Conservation (phyloP, 2,329 filamentous ascomycete species). For the Fusarium clavum region DNA sequence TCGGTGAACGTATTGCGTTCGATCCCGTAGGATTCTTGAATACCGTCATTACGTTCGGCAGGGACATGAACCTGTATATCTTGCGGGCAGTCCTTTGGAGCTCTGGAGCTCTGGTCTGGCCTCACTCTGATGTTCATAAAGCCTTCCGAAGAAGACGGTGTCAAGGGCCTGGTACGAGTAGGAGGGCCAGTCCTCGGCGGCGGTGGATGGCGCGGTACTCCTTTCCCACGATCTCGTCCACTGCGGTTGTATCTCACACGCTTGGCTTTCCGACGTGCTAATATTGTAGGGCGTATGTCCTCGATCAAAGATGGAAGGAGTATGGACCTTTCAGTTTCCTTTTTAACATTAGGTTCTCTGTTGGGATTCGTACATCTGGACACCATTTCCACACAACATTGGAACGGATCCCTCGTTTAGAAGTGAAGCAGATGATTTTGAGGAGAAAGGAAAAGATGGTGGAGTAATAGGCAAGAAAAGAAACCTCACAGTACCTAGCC, state of each 20-base stretch:
- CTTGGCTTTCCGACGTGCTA: background rate
- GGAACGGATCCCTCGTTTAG: background rate
- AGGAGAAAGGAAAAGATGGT: background rate
- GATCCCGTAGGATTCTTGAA: background rate
- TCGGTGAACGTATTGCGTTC: background rate
- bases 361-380: background rate
- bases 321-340: background rate
- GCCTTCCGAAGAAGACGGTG: background rate
- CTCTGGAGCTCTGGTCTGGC: too few species aligned
- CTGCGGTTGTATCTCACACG: background rate
- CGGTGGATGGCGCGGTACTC: background rate
- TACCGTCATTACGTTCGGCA: background rate
- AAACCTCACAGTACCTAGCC: background rate
- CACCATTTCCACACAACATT: background rate
- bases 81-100: too few species aligned
- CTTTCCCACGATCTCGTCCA: background rate
- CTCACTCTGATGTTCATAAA: background rate
- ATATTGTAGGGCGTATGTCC: background rate
- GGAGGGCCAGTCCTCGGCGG: background rate
- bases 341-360: background rate
- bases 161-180: background rate
- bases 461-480: background rate
- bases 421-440: background rate
- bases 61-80: background rate
- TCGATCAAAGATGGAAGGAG: background rate